Evolutionary conservation across 2,329 filamentous ascomycete species (phyloP), one percentile per base, ranked within the genome.

Genomic region (Aspergillus uvarum): DNA sequence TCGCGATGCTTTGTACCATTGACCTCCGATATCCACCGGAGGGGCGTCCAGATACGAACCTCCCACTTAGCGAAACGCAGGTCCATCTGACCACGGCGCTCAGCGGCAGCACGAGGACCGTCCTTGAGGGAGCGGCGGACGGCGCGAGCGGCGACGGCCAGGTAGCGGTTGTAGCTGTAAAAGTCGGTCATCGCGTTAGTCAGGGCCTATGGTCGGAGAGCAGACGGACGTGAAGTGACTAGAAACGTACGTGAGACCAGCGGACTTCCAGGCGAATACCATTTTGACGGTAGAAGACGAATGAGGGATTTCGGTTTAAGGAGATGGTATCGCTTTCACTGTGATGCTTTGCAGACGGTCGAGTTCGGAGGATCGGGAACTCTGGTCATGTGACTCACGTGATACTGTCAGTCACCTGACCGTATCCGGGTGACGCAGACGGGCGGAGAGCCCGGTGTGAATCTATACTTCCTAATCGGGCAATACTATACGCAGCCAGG

Each of bases 81-180:
- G 58, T 98, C 94, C 81, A 89, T 89, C 80, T 92, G 87, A 76
- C 92, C 93, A 77, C 95, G 88, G 77, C 91, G 89, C 87, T 98
- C 95, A 67, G 93, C 92, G 69, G 79, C 78, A 69, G 97, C 80
- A 82, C 95, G 88, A 84, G 92, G 89, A 60, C 95, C 91, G 76
- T 99, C 95, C 86, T 98, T 97, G 79, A 99, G 85, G 79, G 92
- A 96, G 79, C 92, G 90, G 83, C 96, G 95, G 79, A 99, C 91
- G 76, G 91, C 90, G 81, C 93, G 92, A 81, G 93, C 88, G 75
- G 95, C 92, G 82, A 99, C 87, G 76, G 93, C 88, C 78, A 99
- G 89, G 89, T 97, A 98, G 84, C 93, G 95, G 89, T 99, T 99
- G 91, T 99, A 99, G 83, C 95, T 99, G 79, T 77, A 59, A 66